Percentiles rank a stretch among this genome's conserved stretches.
Conservation (phyloP, 805 yeast genomes). For the Priceomyces medius region DNA sequence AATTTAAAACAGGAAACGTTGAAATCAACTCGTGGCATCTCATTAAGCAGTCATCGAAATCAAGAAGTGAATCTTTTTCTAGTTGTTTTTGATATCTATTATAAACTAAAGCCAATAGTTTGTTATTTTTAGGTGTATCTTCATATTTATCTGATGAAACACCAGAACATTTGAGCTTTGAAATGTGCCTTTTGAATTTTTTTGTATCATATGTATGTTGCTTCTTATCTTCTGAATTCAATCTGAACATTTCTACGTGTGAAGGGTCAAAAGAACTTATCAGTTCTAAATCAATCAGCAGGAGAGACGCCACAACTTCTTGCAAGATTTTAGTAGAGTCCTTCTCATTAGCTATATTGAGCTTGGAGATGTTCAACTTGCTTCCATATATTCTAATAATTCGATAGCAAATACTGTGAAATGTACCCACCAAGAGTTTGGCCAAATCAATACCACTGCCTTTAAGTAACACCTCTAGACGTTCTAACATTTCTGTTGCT, state of each 20-base stretch:
- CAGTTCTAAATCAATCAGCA: constrained; percentile 16
- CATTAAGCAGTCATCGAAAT: constrained; percentile 82
- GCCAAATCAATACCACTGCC: constrained; percentile 36
- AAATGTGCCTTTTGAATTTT: constrained; percentile 45
- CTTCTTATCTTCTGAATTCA: constrained; percentile 14
- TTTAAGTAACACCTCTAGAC: constrained; percentile 45
- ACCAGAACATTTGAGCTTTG: constrained; percentile 57
- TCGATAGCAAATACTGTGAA: constrained; percentile 77
- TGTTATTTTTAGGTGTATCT: constrained; percentile 9
- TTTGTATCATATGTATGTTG: constrained; percentile 40
- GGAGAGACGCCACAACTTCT: constrained; percentile 33
- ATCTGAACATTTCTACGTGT: constrained; percentile 13
- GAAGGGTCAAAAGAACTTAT: constrained; percentile 13
- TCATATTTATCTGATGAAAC: constrained; percentile 42
- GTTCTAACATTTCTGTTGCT: constrained; percentile 75
- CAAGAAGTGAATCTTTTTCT: constrained; percentile 46
- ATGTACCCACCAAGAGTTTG: constrained; percentile 75
- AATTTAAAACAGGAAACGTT: constrained; percentile 44
- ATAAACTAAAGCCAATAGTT: constrained; percentile 39
- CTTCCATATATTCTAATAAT: constrained; percentile 57
- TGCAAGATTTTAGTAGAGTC: constrained; percentile 53
- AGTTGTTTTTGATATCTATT: constrained; percentile 52
- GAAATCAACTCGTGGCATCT: constrained; percentile 51
- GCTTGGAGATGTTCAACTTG: constrained; percentile 42
- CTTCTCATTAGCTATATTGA: constrained; percentile 62